A percentile compares a stretch with the other conserved stretches of the same genome.
Evolutionary conservation across 2,329 filamentous ascomycete species (phyloP).

Genomic region (Colletotrichum somersetense): DNA sequence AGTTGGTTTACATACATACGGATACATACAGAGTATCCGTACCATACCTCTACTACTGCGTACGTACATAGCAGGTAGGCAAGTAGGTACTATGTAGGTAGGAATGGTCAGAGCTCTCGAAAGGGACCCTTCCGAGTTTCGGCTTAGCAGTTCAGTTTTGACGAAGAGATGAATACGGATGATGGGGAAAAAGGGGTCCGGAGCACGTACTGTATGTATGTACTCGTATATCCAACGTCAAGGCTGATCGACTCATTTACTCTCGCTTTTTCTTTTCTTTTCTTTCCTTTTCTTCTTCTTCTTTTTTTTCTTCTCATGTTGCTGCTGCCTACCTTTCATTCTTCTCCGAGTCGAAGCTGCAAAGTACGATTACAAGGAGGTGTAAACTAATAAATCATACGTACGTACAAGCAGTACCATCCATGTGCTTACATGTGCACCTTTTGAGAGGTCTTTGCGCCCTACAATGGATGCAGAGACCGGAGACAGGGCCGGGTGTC

Average conservation of each 20-base stretch:
- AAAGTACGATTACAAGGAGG: background rate
- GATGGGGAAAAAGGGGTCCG: background rate
- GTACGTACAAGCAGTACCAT: background rate
- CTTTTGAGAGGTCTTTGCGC: conserved; percentile 21
- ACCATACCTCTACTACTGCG: no score
- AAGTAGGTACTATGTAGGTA: no score
- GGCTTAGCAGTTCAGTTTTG: background rate
- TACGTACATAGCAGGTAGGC: no score
- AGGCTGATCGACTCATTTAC: background rate
- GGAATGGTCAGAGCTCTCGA: background rate
- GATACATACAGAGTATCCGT: no score
- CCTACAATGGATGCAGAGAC: conserved; percentile 27
- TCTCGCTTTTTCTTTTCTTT: background rate
- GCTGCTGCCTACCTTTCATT: no score
- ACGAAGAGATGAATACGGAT: background rate
- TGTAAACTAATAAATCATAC: background rate
- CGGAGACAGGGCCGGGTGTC: background rate
- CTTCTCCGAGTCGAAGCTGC: conserved; percentile 13
- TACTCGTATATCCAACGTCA: background rate
- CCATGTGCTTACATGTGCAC: background rate
- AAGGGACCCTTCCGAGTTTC: conserved; percentile 4
- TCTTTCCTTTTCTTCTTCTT: background rate
- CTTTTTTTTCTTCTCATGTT: background rate
- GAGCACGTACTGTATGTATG: background rate
- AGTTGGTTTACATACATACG: no score